Evolutionary conservation across 2,329 filamentous ascomycete genomes (phyloP).

Genomic region (Byssochlamys sp.): DNA sequence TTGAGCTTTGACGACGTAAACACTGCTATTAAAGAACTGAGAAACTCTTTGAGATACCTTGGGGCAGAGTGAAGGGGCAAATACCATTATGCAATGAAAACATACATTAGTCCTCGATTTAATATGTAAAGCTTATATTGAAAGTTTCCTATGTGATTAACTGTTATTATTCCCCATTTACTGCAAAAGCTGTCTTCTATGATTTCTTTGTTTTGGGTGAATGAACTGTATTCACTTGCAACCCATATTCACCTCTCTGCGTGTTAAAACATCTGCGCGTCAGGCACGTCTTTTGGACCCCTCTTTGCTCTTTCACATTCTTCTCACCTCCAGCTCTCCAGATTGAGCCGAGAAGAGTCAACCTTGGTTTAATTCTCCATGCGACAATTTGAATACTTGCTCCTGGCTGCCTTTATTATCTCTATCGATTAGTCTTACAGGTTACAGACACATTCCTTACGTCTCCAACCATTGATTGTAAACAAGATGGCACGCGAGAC

Average conservation of each 20-base stretch:
- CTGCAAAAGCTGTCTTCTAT: neutral
- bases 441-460: too few relatives aligned
- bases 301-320: neutral
- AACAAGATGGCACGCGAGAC: neutral
- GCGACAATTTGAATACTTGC: neutral
- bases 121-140: neutral
- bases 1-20: conserved; percentile 91
- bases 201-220: neutral
- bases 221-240: neutral
- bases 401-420: too few relatives aligned
- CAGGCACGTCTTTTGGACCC: neutral
- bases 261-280: neutral
- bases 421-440: too few relatives aligned
- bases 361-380: neutral
- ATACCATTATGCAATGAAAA: too few relatives aligned
- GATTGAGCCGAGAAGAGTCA: neutral
- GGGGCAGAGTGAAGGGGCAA: conserved; percentile 47
- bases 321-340: neutral
- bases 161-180: neutral
- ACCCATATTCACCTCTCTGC: neutral
- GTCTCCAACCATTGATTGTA: too few relatives aligned
- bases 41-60: conserved; percentile 60
- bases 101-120: neutral
- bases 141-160: neutral
- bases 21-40: conserved; percentile 78